These are phyloP conservation scores for Colletotrichum liaoningense DNA, from an alignment of 2,329 filamentous ascomycete genomes.

Conservation along the genomic window DNA sequence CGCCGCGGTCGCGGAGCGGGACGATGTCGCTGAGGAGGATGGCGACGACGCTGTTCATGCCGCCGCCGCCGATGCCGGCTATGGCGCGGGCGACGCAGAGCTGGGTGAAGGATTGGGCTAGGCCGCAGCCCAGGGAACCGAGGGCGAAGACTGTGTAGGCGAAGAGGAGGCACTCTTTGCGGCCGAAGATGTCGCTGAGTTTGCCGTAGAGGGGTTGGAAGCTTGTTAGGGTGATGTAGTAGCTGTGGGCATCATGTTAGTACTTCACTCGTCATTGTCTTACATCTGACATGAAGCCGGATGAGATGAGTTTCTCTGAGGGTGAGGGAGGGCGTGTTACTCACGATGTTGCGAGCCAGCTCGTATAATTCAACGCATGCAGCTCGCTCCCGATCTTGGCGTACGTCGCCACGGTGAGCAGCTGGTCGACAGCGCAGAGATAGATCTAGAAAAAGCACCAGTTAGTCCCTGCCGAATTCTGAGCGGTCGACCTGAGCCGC, in stretches of 20 bases:
- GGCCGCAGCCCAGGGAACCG: constrained; percentile 72
- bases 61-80: constrained; percentile 72
- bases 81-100: constrained; percentile 71
- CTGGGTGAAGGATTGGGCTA: constrained; percentile 72
- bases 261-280: background rate
- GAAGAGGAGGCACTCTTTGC: constrained; percentile 74
- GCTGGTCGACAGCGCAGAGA: constrained; percentile 80
- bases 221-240: constrained; percentile 80
- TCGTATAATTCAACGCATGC: constrained; percentile 78
- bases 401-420: constrained; percentile 82
- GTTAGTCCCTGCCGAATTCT: background rate
- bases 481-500: background rate
- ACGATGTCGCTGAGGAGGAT: constrained; percentile 80
- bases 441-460: constrained; percentile 65
- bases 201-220: constrained; percentile 82
- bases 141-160: constrained; percentile 73
- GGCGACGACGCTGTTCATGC: constrained; percentile 76
- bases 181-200: constrained; percentile 77
- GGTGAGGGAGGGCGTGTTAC: background rate
- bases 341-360: constrained; percentile 74
- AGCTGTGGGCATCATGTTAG: constrained; percentile 50
- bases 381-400: constrained; percentile 82
- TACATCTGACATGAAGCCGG: background rate
- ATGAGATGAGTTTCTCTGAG: background rate
- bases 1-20: constrained; percentile 74